Evolutionary conservation across 169 alveolate genomes (phyloP).

Genomic region (Neospora caninum): DNA sequence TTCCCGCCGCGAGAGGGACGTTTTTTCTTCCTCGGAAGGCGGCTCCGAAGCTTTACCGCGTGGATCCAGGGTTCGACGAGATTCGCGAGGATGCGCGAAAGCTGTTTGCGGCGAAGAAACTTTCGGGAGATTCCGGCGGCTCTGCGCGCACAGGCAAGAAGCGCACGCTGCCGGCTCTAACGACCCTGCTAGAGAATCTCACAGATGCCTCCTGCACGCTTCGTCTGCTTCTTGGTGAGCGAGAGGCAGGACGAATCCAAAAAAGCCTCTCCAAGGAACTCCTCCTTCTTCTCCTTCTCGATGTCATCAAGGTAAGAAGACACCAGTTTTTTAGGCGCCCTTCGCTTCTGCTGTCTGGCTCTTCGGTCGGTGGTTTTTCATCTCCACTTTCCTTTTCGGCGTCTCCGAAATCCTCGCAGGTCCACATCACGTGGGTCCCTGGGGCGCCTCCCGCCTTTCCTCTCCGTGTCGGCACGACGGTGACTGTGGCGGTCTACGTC

Average conservation of each 20-base stretch:
- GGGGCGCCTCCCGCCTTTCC: conserved; percentile 21
- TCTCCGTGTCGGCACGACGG: conserved; percentile 19
- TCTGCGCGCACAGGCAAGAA: background rate
- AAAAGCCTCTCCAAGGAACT: background rate
- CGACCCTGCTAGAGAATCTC: background rate
- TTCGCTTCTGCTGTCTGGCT: too few relatives aligned
- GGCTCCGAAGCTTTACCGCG: conserved; percentile 7
- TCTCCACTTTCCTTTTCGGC: background rate
- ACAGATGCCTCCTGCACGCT: conserved; percentile 16
- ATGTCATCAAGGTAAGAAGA: background rate
- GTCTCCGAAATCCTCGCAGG: background rate
- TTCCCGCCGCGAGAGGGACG: background rate
- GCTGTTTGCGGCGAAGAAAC: background rate
- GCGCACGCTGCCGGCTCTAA: background rate
- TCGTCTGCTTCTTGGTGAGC: background rate
- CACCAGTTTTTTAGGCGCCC: too few relatives aligned
- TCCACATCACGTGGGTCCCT: conserved; percentile 24
- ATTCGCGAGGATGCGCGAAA: background rate
- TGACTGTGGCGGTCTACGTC: background rate
- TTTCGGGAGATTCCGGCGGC: background rate
- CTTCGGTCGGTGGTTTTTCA: too few relatives aligned
- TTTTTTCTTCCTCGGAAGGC: background rate
- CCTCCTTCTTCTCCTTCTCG: conserved; percentile 18
- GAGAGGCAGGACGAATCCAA: background rate
- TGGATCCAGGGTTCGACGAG: background rate